phyloP scores from a whole-genome alignment of 345 rosid species.

The Abelmoschus esculentus region DNA sequence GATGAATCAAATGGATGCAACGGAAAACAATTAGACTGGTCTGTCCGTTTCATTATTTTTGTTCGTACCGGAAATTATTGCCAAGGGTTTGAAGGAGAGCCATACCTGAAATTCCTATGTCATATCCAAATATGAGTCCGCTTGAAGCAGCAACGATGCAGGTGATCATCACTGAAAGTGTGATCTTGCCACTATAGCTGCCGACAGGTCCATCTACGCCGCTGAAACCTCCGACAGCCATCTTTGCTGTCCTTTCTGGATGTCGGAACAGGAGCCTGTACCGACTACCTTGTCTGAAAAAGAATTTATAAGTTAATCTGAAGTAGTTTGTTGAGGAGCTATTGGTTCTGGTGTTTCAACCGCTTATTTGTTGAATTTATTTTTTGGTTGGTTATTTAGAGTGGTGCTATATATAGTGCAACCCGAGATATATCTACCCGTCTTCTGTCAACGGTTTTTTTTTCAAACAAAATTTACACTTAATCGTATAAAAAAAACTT shows the following conservation, averaged over 20 bases:
- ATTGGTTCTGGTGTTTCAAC: too few species aligned
- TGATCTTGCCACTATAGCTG: constrained; percentile 34
- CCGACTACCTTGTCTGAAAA: background rate
- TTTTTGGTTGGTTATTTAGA: too few species aligned
- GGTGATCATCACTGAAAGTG: constrained; percentile 50
- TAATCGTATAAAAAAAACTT: too few species aligned
- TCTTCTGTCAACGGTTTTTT: too few species aligned
- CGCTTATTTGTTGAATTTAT: too few species aligned
- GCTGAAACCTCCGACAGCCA: constrained; percentile 46
- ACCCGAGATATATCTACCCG: too few species aligned
- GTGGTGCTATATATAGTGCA: too few species aligned
- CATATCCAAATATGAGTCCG: constrained; percentile 84
- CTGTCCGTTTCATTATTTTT: background rate
- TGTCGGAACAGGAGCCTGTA: background rate
- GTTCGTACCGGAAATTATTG: too few species aligned
- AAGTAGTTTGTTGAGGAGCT: background rate
- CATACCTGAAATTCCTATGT: constrained; percentile 75
- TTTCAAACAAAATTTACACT: too few species aligned
- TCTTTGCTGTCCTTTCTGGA: constrained; percentile 11
- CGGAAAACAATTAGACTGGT: too few species aligned
- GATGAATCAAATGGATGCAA: background rate
- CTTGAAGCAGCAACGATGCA: constrained; percentile 77
- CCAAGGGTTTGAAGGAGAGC: background rate
- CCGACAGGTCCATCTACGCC: constrained; percentile 21
- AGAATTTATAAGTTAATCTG: background rate